These are phyloP conservation scores for Agaricus bisporus DNA, from an alignment of 768 basidiomycete species.

Conservation along the genomic window DNA sequence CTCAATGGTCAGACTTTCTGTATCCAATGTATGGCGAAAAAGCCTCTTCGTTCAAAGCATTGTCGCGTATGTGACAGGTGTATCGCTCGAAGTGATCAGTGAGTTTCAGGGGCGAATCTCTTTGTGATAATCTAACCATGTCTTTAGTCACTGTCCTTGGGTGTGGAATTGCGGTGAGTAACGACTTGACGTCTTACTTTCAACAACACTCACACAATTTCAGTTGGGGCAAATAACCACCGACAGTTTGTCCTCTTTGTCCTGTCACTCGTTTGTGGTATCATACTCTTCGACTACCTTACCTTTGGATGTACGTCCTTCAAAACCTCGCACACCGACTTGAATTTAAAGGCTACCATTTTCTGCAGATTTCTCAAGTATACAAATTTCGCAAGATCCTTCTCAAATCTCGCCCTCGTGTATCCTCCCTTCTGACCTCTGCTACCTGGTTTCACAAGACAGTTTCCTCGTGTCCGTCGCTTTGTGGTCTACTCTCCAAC, in stretches of 20 bases:
- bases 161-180: slow-evolving; percentile 93
- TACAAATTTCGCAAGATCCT: slow-evolving; percentile 30
- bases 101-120: slow-evolving; percentile 22
- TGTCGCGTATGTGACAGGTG: slow-evolving; percentile 91
- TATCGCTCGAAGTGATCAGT: slow-evolving; percentile 91
- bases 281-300: slow-evolving; percentile 78
- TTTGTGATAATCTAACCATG: background rate
- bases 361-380: slow-evolving; percentile 48
- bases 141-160: slow-evolving; percentile 90
- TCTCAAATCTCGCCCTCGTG: slow-evolving; percentile 52
- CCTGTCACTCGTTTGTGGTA: slow-evolving; percentile 73
- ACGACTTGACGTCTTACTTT: background rate
- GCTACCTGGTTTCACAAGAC: slow-evolving; percentile 65
- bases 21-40: slow-evolving; percentile 90
- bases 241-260: slow-evolving; percentile 96
- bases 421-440: slow-evolving; percentile 61
- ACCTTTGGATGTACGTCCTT: slow-evolving; percentile 67
- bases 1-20: slow-evolving; percentile 97
- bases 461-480: slow-evolving; percentile 81
- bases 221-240: slow-evolving; percentile 91
- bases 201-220: background rate
- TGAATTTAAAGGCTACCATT: background rate
- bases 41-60: slow-evolving; percentile 92
- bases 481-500: slow-evolving; percentile 85
- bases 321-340: background rate